Evolutionary conservation across 2,329 filamentous ascomycete species (phyloP).

Genomic region (Diaporthe helianthi): DNA sequence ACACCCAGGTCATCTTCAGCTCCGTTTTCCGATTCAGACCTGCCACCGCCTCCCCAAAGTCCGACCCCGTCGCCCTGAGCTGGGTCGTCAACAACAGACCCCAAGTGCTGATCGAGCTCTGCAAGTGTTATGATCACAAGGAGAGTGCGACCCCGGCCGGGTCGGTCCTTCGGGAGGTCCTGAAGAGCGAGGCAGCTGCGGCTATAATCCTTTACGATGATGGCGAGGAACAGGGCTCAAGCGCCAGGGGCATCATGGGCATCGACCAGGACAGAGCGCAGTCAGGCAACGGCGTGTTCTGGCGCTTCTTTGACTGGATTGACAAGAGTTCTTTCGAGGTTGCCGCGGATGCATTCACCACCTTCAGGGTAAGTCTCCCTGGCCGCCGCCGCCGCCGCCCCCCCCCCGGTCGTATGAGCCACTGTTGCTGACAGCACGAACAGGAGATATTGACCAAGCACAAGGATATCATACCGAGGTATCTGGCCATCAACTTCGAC

Average conservation of each 20-base stretch:
- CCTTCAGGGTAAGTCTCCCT: conserved; percentile 75
- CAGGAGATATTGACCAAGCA: conserved; percentile 94
- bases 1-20: conserved; percentile 94
- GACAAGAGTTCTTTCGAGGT: conserved; percentile 97
- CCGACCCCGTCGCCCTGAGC: conserved; percentile 83
- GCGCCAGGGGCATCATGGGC: conserved; percentile 75
- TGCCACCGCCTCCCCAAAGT: conserved; percentile 68
- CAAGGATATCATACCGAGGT: conserved; percentile 88
- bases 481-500: conserved; percentile 88
- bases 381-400: neutral
- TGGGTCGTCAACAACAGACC: conserved; percentile 88
- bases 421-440: conserved; percentile 7
- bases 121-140: conserved; percentile 86
- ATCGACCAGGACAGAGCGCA: conserved; percentile 80
- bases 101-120: conserved; percentile 86
- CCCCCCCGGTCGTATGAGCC: neutral
- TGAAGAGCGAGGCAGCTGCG: conserved; percentile 89
- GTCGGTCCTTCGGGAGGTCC: conserved; percentile 84
- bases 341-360: conserved; percentile 96
- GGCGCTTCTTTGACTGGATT: conserved; percentile 97
- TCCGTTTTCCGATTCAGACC: conserved; percentile 92
- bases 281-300: conserved; percentile 86
- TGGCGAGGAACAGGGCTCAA: conserved; percentile 73
- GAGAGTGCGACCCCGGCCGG: conserved; percentile 93
- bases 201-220: conserved; percentile 94